These are phyloP conservation scores for Eustoma russellianum DNA, from an alignment of 257 asterid genomes.

Conservation along the genomic window DNA sequence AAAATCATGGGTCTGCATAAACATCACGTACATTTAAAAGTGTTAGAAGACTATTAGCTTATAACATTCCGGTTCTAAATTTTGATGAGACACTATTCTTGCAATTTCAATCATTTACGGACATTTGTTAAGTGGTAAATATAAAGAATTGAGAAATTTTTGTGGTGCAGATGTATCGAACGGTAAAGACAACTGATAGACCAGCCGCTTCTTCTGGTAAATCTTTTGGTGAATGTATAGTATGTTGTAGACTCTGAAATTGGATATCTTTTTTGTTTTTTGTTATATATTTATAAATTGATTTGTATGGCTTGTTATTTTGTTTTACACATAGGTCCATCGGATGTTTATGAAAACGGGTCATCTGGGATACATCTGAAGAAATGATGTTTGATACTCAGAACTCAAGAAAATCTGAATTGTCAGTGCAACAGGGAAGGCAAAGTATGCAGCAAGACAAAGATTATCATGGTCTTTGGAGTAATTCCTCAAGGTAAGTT, in stretches of 20 bases:
- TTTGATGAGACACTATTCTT: too few relatives aligned
- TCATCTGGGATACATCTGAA: constrained; percentile 85
- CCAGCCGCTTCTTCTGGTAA: constrained; percentile 69
- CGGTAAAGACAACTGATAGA: constrained; percentile 85
- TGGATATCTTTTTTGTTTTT: too few relatives aligned
- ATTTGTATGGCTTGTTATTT: not conserved
- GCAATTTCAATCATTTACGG: not conserved
- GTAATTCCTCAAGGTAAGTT: constrained; percentile 68
- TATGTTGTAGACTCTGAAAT: not conserved
- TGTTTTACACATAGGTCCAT: constrained; percentile 47
- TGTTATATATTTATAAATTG: not conserved
- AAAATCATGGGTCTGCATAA: too few relatives aligned
- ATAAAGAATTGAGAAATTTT: not conserved
- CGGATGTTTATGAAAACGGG: constrained; percentile 61
- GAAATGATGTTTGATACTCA: constrained; percentile 58
- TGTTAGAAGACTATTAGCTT: too few relatives aligned
- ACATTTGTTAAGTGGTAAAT: not conserved
- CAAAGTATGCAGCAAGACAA: constrained; percentile 30
- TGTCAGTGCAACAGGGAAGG: constrained; percentile 31
- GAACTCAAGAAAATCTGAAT: constrained; percentile 38
- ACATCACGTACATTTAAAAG: too few relatives aligned
- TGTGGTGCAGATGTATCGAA: constrained; percentile 74
- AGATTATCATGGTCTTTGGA: constrained; percentile 45
- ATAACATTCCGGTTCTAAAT: too few relatives aligned
- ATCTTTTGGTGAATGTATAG: not conserved